Percentiles rank a stretch among this genome's conserved stretches.
phyloP scores from a whole-genome alignment of 495 filamentous ascomycete genomes.

The Lindgomyces ingoldianus region DNA sequence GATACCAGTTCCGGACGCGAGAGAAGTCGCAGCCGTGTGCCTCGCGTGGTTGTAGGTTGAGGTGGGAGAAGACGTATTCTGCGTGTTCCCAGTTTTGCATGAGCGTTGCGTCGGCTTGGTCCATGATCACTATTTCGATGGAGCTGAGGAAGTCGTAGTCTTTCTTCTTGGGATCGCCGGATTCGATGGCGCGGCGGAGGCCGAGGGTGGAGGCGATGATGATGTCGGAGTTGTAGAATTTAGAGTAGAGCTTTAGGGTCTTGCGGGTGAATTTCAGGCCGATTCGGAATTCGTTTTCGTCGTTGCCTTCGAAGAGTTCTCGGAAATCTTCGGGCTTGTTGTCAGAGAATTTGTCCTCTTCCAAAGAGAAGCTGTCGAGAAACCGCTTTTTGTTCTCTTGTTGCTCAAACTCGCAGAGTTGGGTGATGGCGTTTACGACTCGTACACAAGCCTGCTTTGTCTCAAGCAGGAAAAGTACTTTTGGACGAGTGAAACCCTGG shows the following conservation, averaged over 20 bases:
- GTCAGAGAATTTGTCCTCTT: constrained; percentile 62
- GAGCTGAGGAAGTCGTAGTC: constrained; percentile 93
- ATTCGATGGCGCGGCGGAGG: constrained; percentile 83
- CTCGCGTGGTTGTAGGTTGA: constrained; percentile 87
- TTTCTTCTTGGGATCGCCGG: constrained; percentile 64
- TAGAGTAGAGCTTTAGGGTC: constrained; percentile 89
- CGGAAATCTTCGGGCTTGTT: constrained; percentile 84
- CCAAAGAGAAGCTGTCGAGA: constrained; percentile 70
- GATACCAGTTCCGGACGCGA: constrained; percentile 86
- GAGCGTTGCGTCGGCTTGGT: constrained; percentile 88
- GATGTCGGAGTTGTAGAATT: constrained; percentile 95
- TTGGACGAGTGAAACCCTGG: constrained; percentile 94
- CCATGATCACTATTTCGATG: constrained; percentile 84
- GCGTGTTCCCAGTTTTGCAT: constrained; percentile 99
- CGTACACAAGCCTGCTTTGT: constrained; percentile 81
- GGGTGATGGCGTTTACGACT: constrained; percentile 70
- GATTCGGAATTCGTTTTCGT: constrained; percentile 93
- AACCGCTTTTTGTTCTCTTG: constrained; percentile 96
- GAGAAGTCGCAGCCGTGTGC: constrained; percentile 93
- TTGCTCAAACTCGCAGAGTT: constrained; percentile 76
- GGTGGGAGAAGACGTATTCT: constrained; percentile 83
- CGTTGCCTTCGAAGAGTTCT: constrained; percentile 89
- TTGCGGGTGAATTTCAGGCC: constrained; percentile 94
- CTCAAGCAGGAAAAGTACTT: constrained; percentile 84
- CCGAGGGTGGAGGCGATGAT: constrained; percentile 89